These are phyloP conservation scores for Penicillium sp. DNA, from an alignment of 2,329 filamentous ascomycete genomes.

Conservation along the genomic window DNA sequence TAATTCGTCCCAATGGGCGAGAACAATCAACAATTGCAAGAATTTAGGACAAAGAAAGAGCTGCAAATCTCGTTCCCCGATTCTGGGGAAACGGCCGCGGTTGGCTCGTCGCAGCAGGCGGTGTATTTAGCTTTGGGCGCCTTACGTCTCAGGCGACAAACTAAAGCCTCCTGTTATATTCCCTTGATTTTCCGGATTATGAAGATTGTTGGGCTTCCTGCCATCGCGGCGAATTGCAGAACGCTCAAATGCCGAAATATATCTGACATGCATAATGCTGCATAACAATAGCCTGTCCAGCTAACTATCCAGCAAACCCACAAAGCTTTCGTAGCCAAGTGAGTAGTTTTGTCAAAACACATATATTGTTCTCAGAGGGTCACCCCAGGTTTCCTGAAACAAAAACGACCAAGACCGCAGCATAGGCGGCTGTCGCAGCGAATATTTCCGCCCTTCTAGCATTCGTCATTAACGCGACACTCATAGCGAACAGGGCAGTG, in stretches of 20 bases:
- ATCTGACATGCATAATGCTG: neutral
- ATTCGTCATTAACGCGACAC: slow-evolving; percentile 2
- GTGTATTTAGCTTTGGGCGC: slow-evolving; percentile 1
- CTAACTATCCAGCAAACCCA: neutral
- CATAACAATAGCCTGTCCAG: neutral
- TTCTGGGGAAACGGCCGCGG: slow-evolving; percentile 9
- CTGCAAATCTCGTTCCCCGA: slow-evolving; percentile 14
- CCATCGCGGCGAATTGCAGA: neutral
- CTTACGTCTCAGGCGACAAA: neutral
- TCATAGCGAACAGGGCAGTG: neutral
- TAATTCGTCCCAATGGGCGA: slow-evolving; percentile 7
- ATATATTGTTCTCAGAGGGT: neutral
- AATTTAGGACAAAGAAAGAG: slow-evolving; percentile 12
- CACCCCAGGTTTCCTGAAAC: neutral
- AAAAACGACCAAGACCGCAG: slow-evolving; percentile 9
- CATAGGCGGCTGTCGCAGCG: neutral
- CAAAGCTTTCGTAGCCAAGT: neutral
- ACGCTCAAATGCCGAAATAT: neutral
- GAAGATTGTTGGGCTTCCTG: neutral
- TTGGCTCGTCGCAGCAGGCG: slow-evolving; percentile 18
- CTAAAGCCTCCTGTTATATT: neutral
- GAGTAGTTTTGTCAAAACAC: neutral
- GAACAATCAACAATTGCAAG: slow-evolving; percentile 9
- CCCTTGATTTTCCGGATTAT: neutral
- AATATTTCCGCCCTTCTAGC: neutral